These are phyloP conservation scores for Scleroderma bovista DNA, from an alignment of 768 basidiomycete species.

Conservation along the genomic window DNA sequence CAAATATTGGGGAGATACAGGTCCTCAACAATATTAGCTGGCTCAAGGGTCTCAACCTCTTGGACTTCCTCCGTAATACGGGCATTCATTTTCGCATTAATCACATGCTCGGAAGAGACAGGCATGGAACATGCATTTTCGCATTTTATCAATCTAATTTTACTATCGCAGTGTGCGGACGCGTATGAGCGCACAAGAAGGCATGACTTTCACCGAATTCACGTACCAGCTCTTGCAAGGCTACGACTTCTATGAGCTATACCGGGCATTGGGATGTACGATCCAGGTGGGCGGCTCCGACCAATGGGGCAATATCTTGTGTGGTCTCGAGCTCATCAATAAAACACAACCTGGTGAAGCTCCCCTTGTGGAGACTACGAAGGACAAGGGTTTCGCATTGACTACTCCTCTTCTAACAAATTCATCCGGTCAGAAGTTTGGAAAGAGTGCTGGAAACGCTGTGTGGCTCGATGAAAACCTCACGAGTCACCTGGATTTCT, in stretches of 20 bases:
- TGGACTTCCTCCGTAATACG: conserved; percentile 79
- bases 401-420: conserved; percentile 95
- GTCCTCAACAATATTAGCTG: conserved; percentile 72
- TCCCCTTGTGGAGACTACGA: conserved; percentile 6
- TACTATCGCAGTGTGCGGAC: conserved; percentile 60
- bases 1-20: conserved; percentile 23
- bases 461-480: conserved; percentile 77
- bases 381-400: conserved; percentile 61
- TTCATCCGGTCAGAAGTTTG: conserved; percentile 88
- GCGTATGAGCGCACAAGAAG: conserved; percentile 72
- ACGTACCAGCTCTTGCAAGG: conserved; percentile 96
- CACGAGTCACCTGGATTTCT: conserved; percentile 90
- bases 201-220: conserved; percentile 98
- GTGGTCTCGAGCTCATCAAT: conserved; percentile 87
- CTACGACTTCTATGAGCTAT: conserved; percentile 84
- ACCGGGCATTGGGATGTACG: conserved; percentile 59
- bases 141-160: conserved; percentile 4
- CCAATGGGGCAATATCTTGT: conserved; percentile 97
- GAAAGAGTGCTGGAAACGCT: conserved; percentile 95
- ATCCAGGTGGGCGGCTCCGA: conserved; percentile 96
- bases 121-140: conserved; percentile 40
- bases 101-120: conserved; percentile 86
- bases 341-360: conserved; percentile 27
- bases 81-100: conserved; percentile 81
- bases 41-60: conserved; percentile 65